These are phyloP conservation scores for Monosporascus sp. DNA, from an alignment of 2,329 filamentous ascomycete genomes.

Conservation along the genomic window DNA sequence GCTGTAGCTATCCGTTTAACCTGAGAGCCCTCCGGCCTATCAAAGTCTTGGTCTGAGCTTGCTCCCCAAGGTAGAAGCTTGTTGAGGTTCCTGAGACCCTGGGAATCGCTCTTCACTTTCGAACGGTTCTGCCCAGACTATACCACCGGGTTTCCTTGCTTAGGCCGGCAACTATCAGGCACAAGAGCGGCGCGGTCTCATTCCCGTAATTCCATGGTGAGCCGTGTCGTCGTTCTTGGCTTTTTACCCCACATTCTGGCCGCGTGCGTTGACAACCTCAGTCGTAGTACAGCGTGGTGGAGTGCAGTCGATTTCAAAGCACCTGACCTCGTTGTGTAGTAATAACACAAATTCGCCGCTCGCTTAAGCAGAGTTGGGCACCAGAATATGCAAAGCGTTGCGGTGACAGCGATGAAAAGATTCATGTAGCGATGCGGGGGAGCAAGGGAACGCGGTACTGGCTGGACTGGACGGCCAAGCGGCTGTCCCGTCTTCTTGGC, in stretches of 20 bases:
- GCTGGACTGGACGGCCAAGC: neutral
- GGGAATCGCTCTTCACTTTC: neutral
- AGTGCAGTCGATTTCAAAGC: neutral
- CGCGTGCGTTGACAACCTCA: neutral
- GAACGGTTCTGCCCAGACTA: neutral
- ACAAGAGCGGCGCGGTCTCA: neutral
- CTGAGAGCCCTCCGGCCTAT: neutral
- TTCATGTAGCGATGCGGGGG: neutral
- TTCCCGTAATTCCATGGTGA: neutral
- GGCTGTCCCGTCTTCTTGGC: neutral
- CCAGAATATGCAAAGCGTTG: neutral
- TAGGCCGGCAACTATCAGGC: neutral
- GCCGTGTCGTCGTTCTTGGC: neutral
- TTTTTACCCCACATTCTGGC: neutral
- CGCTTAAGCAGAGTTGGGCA: neutral
- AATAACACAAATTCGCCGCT: neutral
- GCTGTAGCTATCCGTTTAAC: neutral
- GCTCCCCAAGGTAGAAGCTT: neutral
- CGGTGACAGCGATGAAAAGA: neutral
- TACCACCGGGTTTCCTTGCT: neutral
- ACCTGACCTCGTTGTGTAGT: constrained; percentile 1
- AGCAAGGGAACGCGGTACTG: neutral
- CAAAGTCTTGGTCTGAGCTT: neutral
- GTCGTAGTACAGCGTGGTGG: neutral
- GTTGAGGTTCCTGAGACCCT: neutral